Conservation (phyloP, 345 rosid genomes). For the Pistacia atlantica region DNA sequence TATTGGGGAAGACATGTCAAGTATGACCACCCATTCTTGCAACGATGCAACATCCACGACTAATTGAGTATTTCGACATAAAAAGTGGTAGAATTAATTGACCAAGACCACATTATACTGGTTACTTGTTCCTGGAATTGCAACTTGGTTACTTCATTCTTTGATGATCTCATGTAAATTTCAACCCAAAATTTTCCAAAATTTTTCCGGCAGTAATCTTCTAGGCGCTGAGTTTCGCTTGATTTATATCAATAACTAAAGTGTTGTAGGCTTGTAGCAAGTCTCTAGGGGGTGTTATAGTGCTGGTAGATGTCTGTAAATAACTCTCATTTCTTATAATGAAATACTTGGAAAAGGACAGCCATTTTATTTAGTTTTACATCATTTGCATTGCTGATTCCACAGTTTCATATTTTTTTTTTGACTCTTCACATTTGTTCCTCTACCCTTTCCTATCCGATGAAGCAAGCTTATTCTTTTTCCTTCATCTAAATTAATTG, state of each 20-base stretch:
- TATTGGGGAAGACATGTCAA: slow-evolving; percentile 73
- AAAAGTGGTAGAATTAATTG: slow-evolving; percentile 14
- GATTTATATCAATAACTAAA: slow-evolving; percentile 22
- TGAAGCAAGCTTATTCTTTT: no score
- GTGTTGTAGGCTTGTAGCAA: slow-evolving; percentile 21
- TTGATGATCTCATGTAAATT: slow-evolving; percentile 38
- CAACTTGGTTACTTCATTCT: slow-evolving; percentile 32
- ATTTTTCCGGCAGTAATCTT: slow-evolving; percentile 20
- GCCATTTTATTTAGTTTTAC: background rate
- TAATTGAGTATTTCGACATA: slow-evolving; percentile 29
- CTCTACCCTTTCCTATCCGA: no score
- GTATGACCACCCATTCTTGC: slow-evolving; percentile 51
- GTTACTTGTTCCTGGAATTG: slow-evolving; percentile 18
- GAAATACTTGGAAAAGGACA: background rate
- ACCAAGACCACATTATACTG: slow-evolving; percentile 6
- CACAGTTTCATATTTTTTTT: no score
- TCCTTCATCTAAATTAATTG: no score
- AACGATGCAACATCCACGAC: slow-evolving; percentile 67
- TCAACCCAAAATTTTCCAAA: slow-evolving; percentile 23
- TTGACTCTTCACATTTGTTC: no score
- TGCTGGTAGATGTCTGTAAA: slow-evolving; percentile 34
- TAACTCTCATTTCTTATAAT: slow-evolving; percentile 17
- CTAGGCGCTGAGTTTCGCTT: slow-evolving; percentile 24
- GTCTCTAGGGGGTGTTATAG: background rate
- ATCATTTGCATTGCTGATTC: background rate